Percentiles rank a stretch among this genome's conserved stretches.
Conservation (phyloP, 2,329 filamentous ascomycete species). For the Calycina marina region DNA sequence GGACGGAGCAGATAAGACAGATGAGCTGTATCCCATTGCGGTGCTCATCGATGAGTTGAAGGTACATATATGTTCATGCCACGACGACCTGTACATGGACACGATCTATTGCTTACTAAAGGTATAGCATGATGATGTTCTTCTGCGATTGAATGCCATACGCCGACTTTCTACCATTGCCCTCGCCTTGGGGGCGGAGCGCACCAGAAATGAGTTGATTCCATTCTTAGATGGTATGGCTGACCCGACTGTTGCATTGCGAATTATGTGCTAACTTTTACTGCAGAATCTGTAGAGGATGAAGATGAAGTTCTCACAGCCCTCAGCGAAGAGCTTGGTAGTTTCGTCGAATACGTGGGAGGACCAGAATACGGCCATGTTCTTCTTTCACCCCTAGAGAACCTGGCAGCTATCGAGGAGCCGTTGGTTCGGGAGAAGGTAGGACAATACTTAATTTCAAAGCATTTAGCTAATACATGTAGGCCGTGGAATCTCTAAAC, state of each 20-base stretch:
- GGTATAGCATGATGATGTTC: slow-evolving; percentile 85
- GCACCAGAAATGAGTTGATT: slow-evolving; percentile 95
- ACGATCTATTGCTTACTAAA: slow-evolving; percentile 11
- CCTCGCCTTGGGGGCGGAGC: slow-evolving; percentile 84
- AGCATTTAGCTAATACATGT: slow-evolving; percentile 8
- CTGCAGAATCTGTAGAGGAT: slow-evolving; percentile 89
- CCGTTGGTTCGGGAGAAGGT: slow-evolving; percentile 97
- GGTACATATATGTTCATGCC: slow-evolving; percentile 37
- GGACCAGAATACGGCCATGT: slow-evolving; percentile 90
- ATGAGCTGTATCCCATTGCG: slow-evolving; percentile 99
- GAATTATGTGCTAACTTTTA: slow-evolving; percentile 16
- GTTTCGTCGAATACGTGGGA: slow-evolving; percentile 95
- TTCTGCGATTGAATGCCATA: slow-evolving; percentile 95
- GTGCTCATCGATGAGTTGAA: slow-evolving; percentile 99
- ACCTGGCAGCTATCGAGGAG: slow-evolving; percentile 95
- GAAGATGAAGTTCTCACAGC: slow-evolving; percentile 97
- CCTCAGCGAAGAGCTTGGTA: slow-evolving; percentile 89
- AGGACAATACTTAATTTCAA: slow-evolving; percentile 13
- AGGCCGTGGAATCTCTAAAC: slow-evolving; percentile 98
- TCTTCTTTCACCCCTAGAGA: slow-evolving; percentile 91
- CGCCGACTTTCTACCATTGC: slow-evolving; percentile 97
- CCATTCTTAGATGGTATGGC: slow-evolving; percentile 91
- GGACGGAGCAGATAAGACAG: slow-evolving; percentile 77
- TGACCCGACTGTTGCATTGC: neutral
- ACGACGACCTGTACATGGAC: no score